A percentile compares a stretch with the other conserved stretches of the same genome.
Conservation (phyloP, 129 eudicot species). For the Flaveria robusta region DNA sequence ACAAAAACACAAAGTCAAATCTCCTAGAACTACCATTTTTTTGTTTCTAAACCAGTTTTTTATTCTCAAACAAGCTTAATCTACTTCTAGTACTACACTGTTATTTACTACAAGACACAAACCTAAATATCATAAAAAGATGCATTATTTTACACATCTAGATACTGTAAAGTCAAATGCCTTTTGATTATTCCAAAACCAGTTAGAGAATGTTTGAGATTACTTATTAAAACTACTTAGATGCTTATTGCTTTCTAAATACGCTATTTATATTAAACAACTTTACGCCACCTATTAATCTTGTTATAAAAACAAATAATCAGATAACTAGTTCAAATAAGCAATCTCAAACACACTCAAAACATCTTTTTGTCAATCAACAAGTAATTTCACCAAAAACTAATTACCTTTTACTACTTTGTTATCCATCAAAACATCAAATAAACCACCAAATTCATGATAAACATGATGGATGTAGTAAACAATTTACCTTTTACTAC, state of each 20-base stretch:
- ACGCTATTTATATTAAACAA: background rate
- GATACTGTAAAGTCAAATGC: too few relatives aligned
- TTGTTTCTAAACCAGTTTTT: too few relatives aligned
- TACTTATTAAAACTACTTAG: background rate
- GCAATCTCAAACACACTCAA: background rate
- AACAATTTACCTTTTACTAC: slow-evolving; percentile 11
- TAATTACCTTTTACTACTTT: slow-evolving; percentile 16
- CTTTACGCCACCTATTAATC: background rate
- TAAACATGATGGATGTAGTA: too few relatives aligned
- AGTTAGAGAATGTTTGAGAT: background rate
- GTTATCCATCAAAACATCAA: slow-evolving; percentile 18
- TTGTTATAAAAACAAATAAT: background rate
- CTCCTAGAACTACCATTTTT: too few relatives aligned
- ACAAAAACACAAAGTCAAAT: too few relatives aligned
- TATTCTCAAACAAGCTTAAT: too few relatives aligned
- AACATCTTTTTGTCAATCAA: background rate
- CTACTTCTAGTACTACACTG: too few relatives aligned
- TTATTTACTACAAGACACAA: too few relatives aligned
- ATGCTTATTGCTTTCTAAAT: background rate
- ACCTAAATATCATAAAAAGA: too few relatives aligned
- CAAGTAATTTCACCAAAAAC: too few relatives aligned
- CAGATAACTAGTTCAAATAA: background rate
- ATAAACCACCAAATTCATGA: too few relatives aligned
- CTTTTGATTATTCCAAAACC: background rate
- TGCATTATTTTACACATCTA: too few relatives aligned